Percentiles rank a stretch among this genome's conserved stretches.
These are phyloP conservation scores for Fusarium devonianum DNA, from an alignment of 2,329 filamentous ascomycete genomes.

Conservation along the genomic window DNA sequence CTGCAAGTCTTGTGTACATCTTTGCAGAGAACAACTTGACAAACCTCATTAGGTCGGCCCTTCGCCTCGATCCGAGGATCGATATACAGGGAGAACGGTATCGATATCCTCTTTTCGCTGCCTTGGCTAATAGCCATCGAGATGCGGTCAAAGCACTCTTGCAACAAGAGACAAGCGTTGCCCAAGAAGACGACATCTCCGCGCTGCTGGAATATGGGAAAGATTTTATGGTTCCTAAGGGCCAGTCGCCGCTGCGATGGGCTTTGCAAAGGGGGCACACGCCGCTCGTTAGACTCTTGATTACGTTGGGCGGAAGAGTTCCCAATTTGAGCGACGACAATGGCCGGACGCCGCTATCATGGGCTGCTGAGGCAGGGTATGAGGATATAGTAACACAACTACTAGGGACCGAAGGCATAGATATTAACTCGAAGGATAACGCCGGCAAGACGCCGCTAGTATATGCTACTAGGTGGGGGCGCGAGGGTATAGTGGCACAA, in stretches of 20 bases:
- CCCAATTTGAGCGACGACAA: not conserved
- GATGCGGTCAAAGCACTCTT: slow-evolving; percentile 2
- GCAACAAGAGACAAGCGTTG: not conserved
- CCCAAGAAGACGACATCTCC: not conserved
- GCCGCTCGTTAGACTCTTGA: not conserved
- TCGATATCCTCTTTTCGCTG: slow-evolving; percentile 14
- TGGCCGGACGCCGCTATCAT: not conserved
- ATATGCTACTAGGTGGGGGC: not conserved
- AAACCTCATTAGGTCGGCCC: not conserved
- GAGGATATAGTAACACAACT: not conserved
- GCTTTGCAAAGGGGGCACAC: not conserved
- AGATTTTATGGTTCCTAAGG: not conserved
- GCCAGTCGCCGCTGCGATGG: not conserved
- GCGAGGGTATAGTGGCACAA: not conserved
- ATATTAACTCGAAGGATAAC: not conserved
- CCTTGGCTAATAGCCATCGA: slow-evolving; percentile 1
- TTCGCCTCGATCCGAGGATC: not conserved
- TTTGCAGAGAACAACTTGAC: slow-evolving; percentile 8
- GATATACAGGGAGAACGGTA: slow-evolving; percentile 1
- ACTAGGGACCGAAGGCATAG: not conserved
- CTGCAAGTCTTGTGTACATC: slow-evolving; percentile 21
- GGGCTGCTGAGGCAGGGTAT: not conserved
- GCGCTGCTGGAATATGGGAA: not conserved
- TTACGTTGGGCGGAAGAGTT: not conserved
- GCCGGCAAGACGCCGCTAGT: not conserved